Percentiles rank a stretch among this genome's conserved stretches.
Conservation (phyloP, 768 basidiomycete species). For the Leccinum rimulosum region DNA sequence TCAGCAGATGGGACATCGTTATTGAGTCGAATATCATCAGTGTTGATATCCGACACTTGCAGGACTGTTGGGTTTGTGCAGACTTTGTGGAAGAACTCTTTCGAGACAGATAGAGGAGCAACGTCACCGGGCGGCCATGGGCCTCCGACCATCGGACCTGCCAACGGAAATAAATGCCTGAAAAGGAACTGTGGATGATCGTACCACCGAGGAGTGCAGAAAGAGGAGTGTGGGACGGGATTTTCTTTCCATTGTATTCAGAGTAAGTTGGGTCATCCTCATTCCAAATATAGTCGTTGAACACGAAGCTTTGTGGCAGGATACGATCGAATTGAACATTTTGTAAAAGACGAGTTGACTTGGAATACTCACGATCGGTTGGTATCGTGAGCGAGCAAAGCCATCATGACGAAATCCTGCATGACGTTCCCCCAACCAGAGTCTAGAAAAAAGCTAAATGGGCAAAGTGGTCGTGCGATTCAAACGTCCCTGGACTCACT, state of each 20-base stretch:
- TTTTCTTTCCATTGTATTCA: constrained; percentile 34
- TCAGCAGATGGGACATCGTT: constrained; percentile 23
- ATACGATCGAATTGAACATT: constrained; percentile 4
- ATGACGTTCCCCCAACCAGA: constrained; percentile 42
- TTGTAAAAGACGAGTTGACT: background rate
- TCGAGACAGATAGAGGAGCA: constrained; percentile 34
- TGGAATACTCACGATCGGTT: constrained; percentile 33
- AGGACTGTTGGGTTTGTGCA: constrained; percentile 40
- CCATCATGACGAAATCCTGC: constrained; percentile 39
- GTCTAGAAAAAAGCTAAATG: constrained; percentile 21
- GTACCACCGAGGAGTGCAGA: constrained; percentile 39
- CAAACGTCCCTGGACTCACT: constrained; percentile 19
- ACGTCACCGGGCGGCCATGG: constrained; percentile 32
- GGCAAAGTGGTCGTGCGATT: background rate
- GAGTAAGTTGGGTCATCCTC: constrained; percentile 35
- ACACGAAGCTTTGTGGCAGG: constrained; percentile 35
- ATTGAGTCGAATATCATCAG: constrained; percentile 28
- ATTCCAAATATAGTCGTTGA: constrained; percentile 44
- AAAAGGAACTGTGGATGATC: background rate
- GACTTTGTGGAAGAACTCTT: constrained; percentile 38
- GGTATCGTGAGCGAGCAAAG: constrained; percentile 33
- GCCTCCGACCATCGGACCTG: constrained; percentile 43
- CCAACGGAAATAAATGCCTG: background rate
- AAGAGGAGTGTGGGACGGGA: constrained; percentile 42
- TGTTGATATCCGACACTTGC: constrained; percentile 28